These are phyloP conservation scores for Xerocomus nothofagi DNA, from an alignment of 1,284 basidiomycete species.

Conservation along the genomic window DNA sequence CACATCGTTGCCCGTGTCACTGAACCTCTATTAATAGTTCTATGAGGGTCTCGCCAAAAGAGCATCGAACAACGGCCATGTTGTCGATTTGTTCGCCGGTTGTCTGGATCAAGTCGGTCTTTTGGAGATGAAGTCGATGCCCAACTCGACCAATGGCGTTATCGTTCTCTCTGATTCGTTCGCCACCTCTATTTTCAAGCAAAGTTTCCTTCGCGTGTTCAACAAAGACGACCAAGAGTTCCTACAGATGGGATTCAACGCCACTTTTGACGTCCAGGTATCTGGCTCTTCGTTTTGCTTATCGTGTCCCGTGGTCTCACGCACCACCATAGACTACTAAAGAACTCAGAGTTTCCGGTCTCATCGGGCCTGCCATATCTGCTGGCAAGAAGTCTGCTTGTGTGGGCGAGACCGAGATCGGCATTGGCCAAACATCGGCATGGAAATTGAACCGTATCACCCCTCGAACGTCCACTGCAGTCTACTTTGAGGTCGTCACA, in stretches of 20 bases:
- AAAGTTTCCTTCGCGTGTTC: constrained; percentile 93
- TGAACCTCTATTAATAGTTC: constrained; percentile 56
- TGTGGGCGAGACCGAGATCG: constrained; percentile 99
- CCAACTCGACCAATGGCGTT: constrained; percentile 95
- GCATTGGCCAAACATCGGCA: constrained; percentile 98
- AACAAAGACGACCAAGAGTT: constrained; percentile 92
- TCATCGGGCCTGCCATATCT: constrained; percentile 97
- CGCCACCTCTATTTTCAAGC: constrained; percentile 98
- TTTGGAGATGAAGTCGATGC: constrained; percentile 95
- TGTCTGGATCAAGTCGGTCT: constrained; percentile 98
- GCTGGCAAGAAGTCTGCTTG: constrained; percentile 96
- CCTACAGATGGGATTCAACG: constrained; percentile 98
- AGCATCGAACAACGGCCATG: constrained; percentile 92
- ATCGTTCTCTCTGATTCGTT: constrained; percentile 98
- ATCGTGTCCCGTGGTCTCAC: neutral
- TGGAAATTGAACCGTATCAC: constrained; percentile 96
- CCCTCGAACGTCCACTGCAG: constrained; percentile 85
- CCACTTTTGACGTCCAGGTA: constrained; percentile 96
- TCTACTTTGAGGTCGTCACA: constrained; percentile 99
- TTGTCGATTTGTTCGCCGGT: constrained; percentile 94
- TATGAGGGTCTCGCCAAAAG: constrained; percentile 96
- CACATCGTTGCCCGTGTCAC: constrained; percentile 1
- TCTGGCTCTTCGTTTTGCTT: constrained; percentile 18
- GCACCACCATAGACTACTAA: constrained; percentile 79
- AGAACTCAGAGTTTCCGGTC: constrained; percentile 96